Base-by-base conservation (phyloP, 75 land plant species). In the Selaginella tamariscina region DNA sequence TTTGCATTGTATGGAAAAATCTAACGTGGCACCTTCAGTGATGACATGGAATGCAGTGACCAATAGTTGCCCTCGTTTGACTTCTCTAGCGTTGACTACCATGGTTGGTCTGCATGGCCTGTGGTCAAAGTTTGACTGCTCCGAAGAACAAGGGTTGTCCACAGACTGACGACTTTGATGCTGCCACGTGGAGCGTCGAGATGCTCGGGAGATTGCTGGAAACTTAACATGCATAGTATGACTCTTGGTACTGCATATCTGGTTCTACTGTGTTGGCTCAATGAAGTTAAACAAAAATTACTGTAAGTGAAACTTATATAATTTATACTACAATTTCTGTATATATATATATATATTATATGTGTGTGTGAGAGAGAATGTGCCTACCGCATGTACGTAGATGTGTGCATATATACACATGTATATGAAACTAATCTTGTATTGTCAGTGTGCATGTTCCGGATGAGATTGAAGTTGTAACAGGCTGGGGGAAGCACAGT, bases 401-500 rank as follows among this genome's bases (percentile, higher is more conserved):
- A n/a, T n/a, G n/a, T n/a, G n/a, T n/a, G n/a, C n/a, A n/a, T n/a
- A n/a, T n/a, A n/a, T n/a, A n/a, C n/a, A n/a, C n/a, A n/a, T n/a
- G n/a, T n/a, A n/a, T n/a, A n/a, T n/a, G n/a, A n/a, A n/a, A n/a
- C n/a, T n/a, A n/a, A n/a, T n/a, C n/a, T 79, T 31, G 68, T 8
- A 49, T 71, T 49, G 31, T n/a, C n/a, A 55, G 44, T 18, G 31
- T 27, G 8, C 24, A 44, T 5, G 26, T 75, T 68, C 88, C 92
- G 28, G 23, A 32, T 23, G 81, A 85, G 64, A 65, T 88, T 30
- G 27, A 55, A 9, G 66, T 88, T 11, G 72, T 88, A 31, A 81
- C 86, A 74, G 93, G 93, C 8, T 65, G 70, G 30, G 93, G 93
- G 5, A 88, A 82, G 60, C 86, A 88, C 30, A 86, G 89, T 31